Evolutionary conservation across 495 filamentous ascomycete genomes (phyloP).

Genomic region (Neurospora sp.): DNA sequence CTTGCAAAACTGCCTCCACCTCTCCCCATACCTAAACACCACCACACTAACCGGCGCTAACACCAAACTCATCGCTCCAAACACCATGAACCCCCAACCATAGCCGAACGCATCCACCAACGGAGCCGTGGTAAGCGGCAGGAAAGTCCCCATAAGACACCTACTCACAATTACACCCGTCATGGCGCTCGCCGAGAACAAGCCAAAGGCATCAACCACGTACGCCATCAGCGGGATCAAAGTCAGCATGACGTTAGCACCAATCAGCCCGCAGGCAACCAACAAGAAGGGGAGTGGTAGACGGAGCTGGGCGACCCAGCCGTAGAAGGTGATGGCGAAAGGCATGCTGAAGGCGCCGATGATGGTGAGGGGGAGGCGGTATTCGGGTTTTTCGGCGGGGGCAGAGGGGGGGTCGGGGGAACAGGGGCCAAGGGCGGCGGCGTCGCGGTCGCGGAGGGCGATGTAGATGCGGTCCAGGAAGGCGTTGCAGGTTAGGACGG

Average conservation of each 20-base stretch:
- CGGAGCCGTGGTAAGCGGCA: constrained; percentile 39
- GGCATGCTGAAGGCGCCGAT: constrained; percentile 34
- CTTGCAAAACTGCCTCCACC: constrained; percentile 39
- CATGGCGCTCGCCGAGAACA: constrained; percentile 46
- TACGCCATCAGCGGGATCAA: constrained; percentile 43
- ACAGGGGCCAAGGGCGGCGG: background rate
- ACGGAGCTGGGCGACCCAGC: constrained; percentile 33
- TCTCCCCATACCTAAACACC: constrained; percentile 37
- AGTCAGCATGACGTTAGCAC: constrained; percentile 30
- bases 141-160: constrained; percentile 43
- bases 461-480: constrained; percentile 43
- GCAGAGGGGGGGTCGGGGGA: too few species aligned
- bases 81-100: constrained; percentile 37
- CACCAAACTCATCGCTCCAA: constrained; percentile 26
- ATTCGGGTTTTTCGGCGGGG: constrained; percentile 23
- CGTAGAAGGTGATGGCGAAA: constrained; percentile 33
- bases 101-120: constrained; percentile 36
- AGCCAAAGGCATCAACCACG: constrained; percentile 47
- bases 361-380: constrained; percentile 41
- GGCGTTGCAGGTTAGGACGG: constrained; percentile 35
- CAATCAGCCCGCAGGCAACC: constrained; percentile 30
- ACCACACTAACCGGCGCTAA: constrained; percentile 42
- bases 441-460: constrained; percentile 28
- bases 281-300: constrained; percentile 33
- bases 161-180: constrained; percentile 44